phyloP scores from a whole-genome alignment of 768 basidiomycete genomes.

The Phlegmacium glaucopus region DNA sequence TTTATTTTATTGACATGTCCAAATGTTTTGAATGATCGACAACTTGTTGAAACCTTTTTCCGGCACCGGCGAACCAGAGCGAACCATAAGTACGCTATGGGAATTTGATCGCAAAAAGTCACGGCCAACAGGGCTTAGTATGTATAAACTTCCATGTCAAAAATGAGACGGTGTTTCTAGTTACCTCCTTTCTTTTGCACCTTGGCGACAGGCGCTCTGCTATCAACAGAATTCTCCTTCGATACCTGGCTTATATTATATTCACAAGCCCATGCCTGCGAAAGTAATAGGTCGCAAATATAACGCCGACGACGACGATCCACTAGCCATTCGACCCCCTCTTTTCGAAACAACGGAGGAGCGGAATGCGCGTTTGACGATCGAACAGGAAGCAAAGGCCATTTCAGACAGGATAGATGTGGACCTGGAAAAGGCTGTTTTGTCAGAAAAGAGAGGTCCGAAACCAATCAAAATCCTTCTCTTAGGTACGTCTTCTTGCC shows the following conservation, averaged over 20 bases:
- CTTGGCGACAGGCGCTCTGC: neutral
- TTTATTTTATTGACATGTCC: no score
- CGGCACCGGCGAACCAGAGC: no score
- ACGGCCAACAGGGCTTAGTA: no score
- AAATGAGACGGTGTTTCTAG: no score
- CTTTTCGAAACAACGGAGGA: conserved; percentile 46
- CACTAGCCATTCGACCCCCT: conserved; percentile 43
- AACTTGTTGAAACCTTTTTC: no score
- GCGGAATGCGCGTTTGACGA: conserved; percentile 38
- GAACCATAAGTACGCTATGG: no score
- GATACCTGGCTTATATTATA: no score
- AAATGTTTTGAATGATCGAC: no score
- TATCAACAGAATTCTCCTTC: no score
- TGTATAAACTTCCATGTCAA: no score
- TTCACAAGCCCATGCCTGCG: conserved; percentile 6
- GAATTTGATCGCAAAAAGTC: no score
- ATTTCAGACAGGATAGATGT: conserved; percentile 66
- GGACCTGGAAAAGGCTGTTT: conserved; percentile 48
- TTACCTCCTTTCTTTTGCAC: conserved; percentile 1
- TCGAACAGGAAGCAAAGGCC: conserved; percentile 49
- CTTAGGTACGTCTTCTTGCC: conserved; percentile 43
- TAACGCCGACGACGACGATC: conserved; percentile 14
- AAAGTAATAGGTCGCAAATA: neutral
- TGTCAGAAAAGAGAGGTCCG: conserved; percentile 42
- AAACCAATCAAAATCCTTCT: conserved; percentile 57